Percentiles rank a stretch among this genome's conserved stretches.
These are phyloP conservation scores for Pseudoscleropodium purum DNA, from an alignment of 225 moss, liverwort and hornwort genomes.

Conservation along the genomic window DNA sequence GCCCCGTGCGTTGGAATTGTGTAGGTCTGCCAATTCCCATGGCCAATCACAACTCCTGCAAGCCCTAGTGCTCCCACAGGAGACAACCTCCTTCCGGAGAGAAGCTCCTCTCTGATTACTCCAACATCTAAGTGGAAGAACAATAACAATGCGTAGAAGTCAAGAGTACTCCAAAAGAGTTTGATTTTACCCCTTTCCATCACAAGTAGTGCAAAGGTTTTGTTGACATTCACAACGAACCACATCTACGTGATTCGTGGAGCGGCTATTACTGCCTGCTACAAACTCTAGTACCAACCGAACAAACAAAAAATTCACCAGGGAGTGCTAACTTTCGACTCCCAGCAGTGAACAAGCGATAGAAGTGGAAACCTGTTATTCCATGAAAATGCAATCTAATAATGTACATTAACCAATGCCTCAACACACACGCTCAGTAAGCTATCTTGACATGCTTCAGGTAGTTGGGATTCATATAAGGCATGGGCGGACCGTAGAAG, in stretches of 20 bases:
- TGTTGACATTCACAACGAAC: slow-evolving; percentile 8
- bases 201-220: neutral
- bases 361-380: neutral
- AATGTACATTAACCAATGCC: slow-evolving; percentile 1
- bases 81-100: neutral
- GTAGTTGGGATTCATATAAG: slow-evolving; percentile 38
- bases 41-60: neutral
- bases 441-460: slow-evolving; percentile 44
- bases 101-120: no score
- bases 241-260: slow-evolving; percentile 11
- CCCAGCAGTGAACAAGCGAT: neutral
- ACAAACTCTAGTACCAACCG: neutral
- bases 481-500: slow-evolving; percentile 8
- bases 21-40: neutral
- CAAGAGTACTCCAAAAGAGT: neutral
- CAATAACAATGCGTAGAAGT: neutral
- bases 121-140: neutral
- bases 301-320: neutral
- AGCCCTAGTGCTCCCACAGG: neutral
- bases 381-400: neutral
- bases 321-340: neutral
- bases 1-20: neutral
- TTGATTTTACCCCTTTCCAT: neutral
- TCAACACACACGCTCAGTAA: neutral
- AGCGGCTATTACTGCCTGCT: slow-evolving; percentile 20